Percentiles rank a stretch among this genome's conserved stretches.
phyloP scores from a whole-genome alignment of 768 basidiomycete genomes.

The Pulveroboletus frians region DNA sequence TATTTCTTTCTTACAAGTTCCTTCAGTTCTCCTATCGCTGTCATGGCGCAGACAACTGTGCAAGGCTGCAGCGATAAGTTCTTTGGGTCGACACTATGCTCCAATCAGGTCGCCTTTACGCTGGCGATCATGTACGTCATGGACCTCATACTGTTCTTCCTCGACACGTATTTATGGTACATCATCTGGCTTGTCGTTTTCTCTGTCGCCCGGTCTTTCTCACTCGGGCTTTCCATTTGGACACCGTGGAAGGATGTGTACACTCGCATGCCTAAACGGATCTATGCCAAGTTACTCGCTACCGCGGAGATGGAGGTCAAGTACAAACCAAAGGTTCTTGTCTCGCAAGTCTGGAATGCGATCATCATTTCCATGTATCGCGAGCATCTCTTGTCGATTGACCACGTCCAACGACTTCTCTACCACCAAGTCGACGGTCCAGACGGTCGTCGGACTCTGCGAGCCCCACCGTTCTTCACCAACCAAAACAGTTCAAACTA shows the following conservation, averaged over 20 bases:
- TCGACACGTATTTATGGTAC: slow-evolving; percentile 99
- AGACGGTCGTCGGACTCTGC: slow-evolving; percentile 85
- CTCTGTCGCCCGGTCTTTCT: slow-evolving; percentile 85
- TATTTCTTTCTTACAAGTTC: slow-evolving; percentile 98
- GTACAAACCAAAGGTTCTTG: slow-evolving; percentile 98
- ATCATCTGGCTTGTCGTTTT: slow-evolving; percentile 98
- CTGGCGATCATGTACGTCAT: slow-evolving; percentile 98
- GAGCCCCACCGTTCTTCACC: slow-evolving; percentile 97
- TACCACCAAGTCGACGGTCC: slow-evolving; percentile 95
- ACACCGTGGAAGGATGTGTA: slow-evolving; percentile 99
- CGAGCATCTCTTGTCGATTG: slow-evolving; percentile 95
- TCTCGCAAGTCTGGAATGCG: slow-evolving; percentile 99
- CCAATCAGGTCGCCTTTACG: slow-evolving; percentile 91
- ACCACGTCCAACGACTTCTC: slow-evolving; percentile 94
- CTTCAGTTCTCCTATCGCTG: slow-evolving; percentile 93
- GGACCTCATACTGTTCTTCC: slow-evolving; percentile 96
- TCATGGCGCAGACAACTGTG: slow-evolving; percentile 94
- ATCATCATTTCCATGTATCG: slow-evolving; percentile 99
- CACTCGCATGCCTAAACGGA: slow-evolving; percentile 92
- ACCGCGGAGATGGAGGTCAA: slow-evolving; percentile 98
- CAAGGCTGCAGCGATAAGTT: slow-evolving; percentile 83
- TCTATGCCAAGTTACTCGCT: slow-evolving; percentile 94
- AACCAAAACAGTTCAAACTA: slow-evolving; percentile 71
- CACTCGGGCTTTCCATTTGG: slow-evolving; percentile 95
- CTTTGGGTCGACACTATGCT: slow-evolving; percentile 77